Percentiles rank a stretch among this genome's conserved stretches.
phyloP scores from a whole-genome alignment of 2,329 filamentous ascomycete species.

The Pseudogymnoascus sp. region DNA sequence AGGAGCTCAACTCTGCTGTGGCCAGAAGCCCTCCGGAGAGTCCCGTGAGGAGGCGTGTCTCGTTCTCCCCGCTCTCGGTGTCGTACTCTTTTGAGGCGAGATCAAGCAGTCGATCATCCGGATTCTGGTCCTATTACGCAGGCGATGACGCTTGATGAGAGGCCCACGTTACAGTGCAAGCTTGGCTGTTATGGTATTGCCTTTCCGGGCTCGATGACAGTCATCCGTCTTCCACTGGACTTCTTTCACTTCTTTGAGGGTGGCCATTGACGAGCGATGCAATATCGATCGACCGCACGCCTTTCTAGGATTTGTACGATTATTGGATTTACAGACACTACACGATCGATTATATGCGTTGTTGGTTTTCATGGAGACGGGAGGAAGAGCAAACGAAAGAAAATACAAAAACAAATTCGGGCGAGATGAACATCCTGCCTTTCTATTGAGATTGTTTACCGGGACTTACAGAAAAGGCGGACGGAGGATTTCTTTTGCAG shows the following conservation, averaged over 20 bases:
- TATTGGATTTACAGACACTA: background rate
- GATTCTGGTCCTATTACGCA: background rate
- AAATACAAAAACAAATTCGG: background rate
- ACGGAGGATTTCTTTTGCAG: background rate
- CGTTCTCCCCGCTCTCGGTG: background rate
- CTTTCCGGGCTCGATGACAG: too few relatives aligned
- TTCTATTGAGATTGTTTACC: background rate
- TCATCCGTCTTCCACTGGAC: too few relatives aligned
- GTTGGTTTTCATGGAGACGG: background rate
- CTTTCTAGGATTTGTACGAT: background rate
- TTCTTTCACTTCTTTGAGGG: too few relatives aligned
- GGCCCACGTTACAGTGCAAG: background rate
- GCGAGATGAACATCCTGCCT: background rate
- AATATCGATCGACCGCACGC: background rate
- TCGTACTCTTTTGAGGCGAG: background rate
- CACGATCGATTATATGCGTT: background rate
- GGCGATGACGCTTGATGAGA: background rate
- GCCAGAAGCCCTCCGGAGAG: background rate
- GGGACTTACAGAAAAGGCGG: background rate
- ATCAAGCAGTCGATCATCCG: background rate
- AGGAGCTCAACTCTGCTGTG: background rate
- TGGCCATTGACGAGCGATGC: background rate
- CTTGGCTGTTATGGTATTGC: too few relatives aligned
- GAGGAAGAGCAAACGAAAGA: background rate
- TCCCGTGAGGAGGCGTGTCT: background rate